Evolutionary conservation across 768 basidiomycete genomes (phyloP).

Genomic region (Hericium coralloides): DNA sequence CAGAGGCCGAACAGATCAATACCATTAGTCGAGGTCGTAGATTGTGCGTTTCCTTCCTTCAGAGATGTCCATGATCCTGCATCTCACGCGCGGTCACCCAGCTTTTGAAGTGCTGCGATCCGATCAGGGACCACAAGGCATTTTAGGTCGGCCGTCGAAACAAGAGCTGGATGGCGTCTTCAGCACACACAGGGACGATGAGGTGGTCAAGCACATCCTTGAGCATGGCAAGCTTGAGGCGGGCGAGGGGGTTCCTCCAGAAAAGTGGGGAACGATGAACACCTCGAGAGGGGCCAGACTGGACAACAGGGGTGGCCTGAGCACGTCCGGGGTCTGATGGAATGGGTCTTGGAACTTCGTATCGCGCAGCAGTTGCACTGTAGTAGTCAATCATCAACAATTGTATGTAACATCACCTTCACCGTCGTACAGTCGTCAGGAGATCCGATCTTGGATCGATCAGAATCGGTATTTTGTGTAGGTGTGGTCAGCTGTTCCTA

Average conservation of each 20-base stretch:
- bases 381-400: too few species aligned
- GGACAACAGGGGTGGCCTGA: too few species aligned
- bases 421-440: too few species aligned
- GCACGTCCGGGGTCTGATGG: too few species aligned
- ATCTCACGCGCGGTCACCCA: constrained; percentile 18
- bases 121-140: constrained; percentile 69
- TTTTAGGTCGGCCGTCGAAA: constrained; percentile 64
- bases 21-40: constrained; percentile 69
- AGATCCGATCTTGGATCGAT: too few species aligned
- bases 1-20: constrained; percentile 39
- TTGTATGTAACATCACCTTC: too few species aligned
- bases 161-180: constrained; percentile 77
- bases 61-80: background rate
- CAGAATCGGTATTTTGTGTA: too few species aligned
- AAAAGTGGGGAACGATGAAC: constrained; percentile 16
- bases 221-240: constrained; percentile 53
- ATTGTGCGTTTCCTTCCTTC: constrained; percentile 43
- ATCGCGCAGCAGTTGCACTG: too few species aligned
- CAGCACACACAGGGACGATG: constrained; percentile 52
- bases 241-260: constrained; percentile 35
- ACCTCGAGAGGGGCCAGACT: constrained; percentile 2
- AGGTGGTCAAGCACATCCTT: constrained; percentile 52
- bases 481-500: too few species aligned
- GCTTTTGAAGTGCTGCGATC: constrained; percentile 70
- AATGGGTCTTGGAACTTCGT: too few species aligned